These are phyloP conservation scores for Pleurotus pulmonarius DNA, from an alignment of 768 basidiomycete genomes.

Conservation along the genomic window DNA sequence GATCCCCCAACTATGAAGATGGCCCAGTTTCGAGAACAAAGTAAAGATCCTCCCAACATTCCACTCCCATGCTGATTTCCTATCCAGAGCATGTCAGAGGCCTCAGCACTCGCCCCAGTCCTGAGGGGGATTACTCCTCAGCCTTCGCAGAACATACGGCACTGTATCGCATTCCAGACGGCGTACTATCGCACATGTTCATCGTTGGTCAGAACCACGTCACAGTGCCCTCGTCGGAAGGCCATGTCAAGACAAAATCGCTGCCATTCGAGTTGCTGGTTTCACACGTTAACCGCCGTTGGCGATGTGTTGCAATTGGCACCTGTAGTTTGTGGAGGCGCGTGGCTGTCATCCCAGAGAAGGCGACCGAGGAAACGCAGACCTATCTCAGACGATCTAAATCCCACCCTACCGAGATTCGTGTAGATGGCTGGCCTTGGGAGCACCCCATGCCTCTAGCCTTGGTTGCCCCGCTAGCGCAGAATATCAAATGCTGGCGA, in stretches of 20 bases:
- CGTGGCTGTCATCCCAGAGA: constrained; percentile 27
- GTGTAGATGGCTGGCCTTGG: constrained; percentile 16
- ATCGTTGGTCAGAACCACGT: not conserved
- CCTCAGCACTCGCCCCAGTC: too few relatives aligned
- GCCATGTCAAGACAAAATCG: too few relatives aligned
- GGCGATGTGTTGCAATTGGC: constrained; percentile 34
- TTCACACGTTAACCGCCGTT: constrained; percentile 34
- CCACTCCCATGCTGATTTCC: too few relatives aligned
- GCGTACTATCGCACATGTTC: not conserved
- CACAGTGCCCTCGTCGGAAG: too few relatives aligned
- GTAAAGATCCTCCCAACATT: too few relatives aligned
- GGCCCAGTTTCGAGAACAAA: too few relatives aligned
- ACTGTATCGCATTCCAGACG: not conserved
- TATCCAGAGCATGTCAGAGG: too few relatives aligned
- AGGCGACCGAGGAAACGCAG: constrained; percentile 17
- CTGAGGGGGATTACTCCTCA: too few relatives aligned
- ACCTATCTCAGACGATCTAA: constrained; percentile 32
- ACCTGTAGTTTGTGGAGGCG: constrained; percentile 37
- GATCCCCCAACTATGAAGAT: too few relatives aligned
- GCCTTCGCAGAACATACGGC: too few relatives aligned
- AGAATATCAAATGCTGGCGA: not conserved
- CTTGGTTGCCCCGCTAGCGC: not conserved
- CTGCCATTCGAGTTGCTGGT: constrained; percentile 33
- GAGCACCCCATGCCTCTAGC: not conserved
- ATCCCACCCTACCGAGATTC: constrained; percentile 26